Conservation (phyloP, 306 rosid genomes). For the Dicorynia guianensis region DNA sequence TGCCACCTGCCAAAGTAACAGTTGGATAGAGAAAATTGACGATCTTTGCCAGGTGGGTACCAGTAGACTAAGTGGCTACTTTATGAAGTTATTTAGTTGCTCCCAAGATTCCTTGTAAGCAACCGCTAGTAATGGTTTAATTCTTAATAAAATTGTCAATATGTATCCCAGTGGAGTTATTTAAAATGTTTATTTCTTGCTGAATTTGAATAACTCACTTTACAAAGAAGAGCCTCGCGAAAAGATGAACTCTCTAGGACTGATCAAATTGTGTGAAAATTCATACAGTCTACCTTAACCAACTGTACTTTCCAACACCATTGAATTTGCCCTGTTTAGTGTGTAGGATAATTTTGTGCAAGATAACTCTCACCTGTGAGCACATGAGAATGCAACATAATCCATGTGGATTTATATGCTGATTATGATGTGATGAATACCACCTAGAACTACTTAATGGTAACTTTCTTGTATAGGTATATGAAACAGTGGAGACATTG, state of each 20-base stretch:
- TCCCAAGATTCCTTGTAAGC: slow-evolving; percentile 6
- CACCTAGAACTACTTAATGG: slow-evolving; percentile 20
- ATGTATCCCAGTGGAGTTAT: slow-evolving; percentile 21
- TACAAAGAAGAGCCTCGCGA: neutral
- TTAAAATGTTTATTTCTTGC: neutral
- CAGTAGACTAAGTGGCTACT: slow-evolving; percentile 29
- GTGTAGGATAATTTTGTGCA: neutral
- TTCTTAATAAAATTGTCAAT: slow-evolving; percentile 25
- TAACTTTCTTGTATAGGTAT: slow-evolving; percentile 59
- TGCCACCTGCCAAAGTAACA: slow-evolving; percentile 64
- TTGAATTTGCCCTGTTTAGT: neutral
- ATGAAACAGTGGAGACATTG: slow-evolving; percentile 89
- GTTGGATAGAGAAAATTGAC: slow-evolving; percentile 70
- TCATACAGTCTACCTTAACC: neutral
- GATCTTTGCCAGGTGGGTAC: slow-evolving; percentile 84
- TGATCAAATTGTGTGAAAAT: neutral
- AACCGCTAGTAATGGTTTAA: slow-evolving; percentile 7
- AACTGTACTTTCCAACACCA: neutral
- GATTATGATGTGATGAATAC: slow-evolving; percentile 23
- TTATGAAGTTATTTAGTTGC: slow-evolving; percentile 13
- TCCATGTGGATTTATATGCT: slow-evolving; percentile 7
- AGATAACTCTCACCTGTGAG: slow-evolving; percentile 15
- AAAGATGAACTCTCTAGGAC: neutral
- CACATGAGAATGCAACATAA: slow-evolving; percentile 17
- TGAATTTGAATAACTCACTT: slow-evolving; percentile 2